Base-by-base conservation (phyloP, 2,329 filamentous ascomycete species). In the Cordyceps tenuipes region DNA sequence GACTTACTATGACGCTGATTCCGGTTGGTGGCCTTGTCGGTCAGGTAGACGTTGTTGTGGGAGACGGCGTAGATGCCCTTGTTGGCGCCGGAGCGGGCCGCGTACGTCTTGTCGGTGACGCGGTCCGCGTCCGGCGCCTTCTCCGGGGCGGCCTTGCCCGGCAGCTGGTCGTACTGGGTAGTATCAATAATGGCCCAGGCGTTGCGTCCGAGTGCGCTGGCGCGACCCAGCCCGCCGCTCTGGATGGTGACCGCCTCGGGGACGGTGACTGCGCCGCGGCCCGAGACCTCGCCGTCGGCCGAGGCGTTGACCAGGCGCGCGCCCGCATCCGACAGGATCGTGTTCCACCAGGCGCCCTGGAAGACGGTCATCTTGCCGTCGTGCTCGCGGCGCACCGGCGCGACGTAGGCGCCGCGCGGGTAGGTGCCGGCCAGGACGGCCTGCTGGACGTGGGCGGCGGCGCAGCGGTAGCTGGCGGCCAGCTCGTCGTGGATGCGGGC, bases 141-240 rank as follows among this genome's bases (percentile, higher is more conserved):
- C 31, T 47, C 31, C 8, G 60, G 60, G 4, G 49, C 60, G 13
- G 48, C 29, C 26, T 41, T 59, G 43, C 60, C 60, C 8, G 60
- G 43, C 2, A 61, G 48, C 34, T 61, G 60, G 39, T 61, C 49
- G 23, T 61, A 61, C 10, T 61, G 60, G 13, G 60, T 61, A 9
- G 60, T 61, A 15, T 61, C 60, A 34, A 61, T 59, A 31, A 61
- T 54, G 43, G 60, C 60, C 60, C 60, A 61, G 23, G 39, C 55
- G 21, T 44, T 41, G n/a, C n/a, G 53, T 21, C 55, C 60, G 43
- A 61, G 55, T 12, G 43, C 51, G 23, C 19, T 23, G 4, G 46
- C 54, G 43, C 55, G 59, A 13, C 34, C 53, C 6, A 55, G 43
- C 26, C 55, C 59, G n/a, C 34, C 53, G 10, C 55, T 49, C 26